Base-by-base conservation (phyloP, 2,329 filamentous ascomycete species). In the Epichloe brachyelytri region DNA sequence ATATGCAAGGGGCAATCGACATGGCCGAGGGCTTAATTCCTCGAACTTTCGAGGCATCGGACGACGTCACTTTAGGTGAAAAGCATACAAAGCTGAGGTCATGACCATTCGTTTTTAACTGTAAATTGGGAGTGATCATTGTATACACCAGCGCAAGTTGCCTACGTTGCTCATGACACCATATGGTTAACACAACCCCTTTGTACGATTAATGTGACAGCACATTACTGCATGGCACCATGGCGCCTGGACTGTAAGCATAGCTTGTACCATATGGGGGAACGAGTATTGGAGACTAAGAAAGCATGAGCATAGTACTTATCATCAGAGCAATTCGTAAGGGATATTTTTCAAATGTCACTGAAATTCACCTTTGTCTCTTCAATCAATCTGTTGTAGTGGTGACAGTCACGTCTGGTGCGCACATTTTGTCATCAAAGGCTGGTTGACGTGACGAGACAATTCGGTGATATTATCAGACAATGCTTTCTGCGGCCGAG, bases 1-100 rank as follows among this genome's bases (percentile, higher is more conserved):
- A 95, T 59, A 86, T 90, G 74, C 77, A 89, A 57, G 89, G 91
- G 2, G 91, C 91, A 14, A 90, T 97, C 57, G 71, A 73, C 15
- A 89, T 86, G 83, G 85, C 83, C 1, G 82, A 86, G 55, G 79
- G 77, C 2, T 68, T 88, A 52, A 76, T 83, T 34, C 78, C 79
- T 14, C 68, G 70, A 53, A 76, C 73, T 49, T 75, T 79, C 56
- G 77, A 80, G 62, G 67, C 75, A 12, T n/a, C 33, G 0, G 73
- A 71, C 43, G 26, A 46, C 8, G 46, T 4, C 36, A 30, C 33
- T n/a, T n/a, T 11, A 11, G 22, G 10, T 8, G 43, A 20, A 19
- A 37, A 30, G 11, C 34, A 40, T n/a, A 11, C 33, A 37, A 33
- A 44, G 39, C 40, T 52, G 46, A 52, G 17, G 22, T n/a, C 3